Conservation (phyloP, 768 basidiomycete genomes). For the Pulveroboletus sp. region DNA sequence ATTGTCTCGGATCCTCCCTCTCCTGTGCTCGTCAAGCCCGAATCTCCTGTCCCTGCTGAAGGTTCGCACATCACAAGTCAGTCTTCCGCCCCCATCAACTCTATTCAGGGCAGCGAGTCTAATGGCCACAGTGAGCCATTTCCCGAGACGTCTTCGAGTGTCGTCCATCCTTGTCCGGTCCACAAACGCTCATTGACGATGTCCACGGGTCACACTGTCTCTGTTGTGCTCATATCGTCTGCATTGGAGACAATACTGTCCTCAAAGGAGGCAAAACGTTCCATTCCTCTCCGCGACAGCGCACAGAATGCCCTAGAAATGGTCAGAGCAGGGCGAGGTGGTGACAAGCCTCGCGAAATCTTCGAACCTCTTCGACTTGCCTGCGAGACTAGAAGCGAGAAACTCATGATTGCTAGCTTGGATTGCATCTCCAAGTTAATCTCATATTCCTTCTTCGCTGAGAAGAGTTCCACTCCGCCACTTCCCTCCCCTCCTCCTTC, state of each 20-base stretch:
- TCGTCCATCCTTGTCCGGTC: constrained; percentile 16
- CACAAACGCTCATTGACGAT: constrained; percentile 60
- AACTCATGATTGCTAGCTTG: constrained; percentile 92
- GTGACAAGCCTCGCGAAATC: constrained; percentile 77
- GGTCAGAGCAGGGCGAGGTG: constrained; percentile 69
- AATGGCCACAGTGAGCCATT: constrained; percentile 14
- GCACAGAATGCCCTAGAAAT: constrained; percentile 80
- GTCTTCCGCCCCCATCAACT: constrained; percentile 4
- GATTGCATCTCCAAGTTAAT: constrained; percentile 98
- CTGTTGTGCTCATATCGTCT: constrained; percentile 74
- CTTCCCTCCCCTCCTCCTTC: constrained; percentile 77
- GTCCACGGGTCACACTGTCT: constrained; percentile 68
- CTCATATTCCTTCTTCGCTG: constrained; percentile 94
- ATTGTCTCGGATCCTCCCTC: constrained; percentile 9
- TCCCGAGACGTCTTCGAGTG: constrained; percentile 20
- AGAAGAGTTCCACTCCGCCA: constrained; percentile 43
- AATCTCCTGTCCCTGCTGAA: constrained; percentile 3
- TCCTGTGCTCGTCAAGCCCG: constrained; percentile 4
- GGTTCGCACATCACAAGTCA: constrained; percentile 2
- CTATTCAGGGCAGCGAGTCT: constrained; percentile 7
- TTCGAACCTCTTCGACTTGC: constrained; percentile 95
- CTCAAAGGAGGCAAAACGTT: constrained; percentile 86
- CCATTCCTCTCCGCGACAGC: constrained; percentile 74
- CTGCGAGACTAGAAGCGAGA: constrained; percentile 91
- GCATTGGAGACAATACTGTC: constrained; percentile 82